Evolutionary conservation across 441 rosid genomes (phyloP), one percentile per base, ranked within the genome.

Genomic region (Mallotus japonicus): DNA sequence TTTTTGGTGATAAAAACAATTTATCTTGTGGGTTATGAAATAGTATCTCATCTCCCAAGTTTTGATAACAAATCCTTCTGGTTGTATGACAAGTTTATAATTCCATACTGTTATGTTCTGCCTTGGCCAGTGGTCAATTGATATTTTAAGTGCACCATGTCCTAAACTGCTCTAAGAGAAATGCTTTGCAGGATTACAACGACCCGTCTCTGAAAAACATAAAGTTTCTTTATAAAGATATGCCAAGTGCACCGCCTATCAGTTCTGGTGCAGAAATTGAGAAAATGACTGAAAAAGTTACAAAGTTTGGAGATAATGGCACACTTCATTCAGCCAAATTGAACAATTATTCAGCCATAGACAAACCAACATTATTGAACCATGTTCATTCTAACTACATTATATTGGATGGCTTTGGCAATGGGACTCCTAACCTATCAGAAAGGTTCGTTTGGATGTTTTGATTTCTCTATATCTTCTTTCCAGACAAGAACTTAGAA

Each of bases 221-320:
- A 59, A 64, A 65, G 51, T 67, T 70, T 76, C 74, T 78, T 47
- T 72, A 71, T 65, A 69, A 50, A 22, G 83, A 80, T 76, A 72
- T 76, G 54, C 83, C 86, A 65, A 84, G 86, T 74, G 90, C 91
- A 44, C 88, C 87, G 74, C 89, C 88, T 71, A 59, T 81, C 51
- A 62, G 76, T 77, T 74, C 86, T 73, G 62, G 37, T 69, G 76
- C 65, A 24, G 79, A 76, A 66, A 69, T 75, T 49, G 78, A 78
- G 34, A 61, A 55, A 32, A 40, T n/a, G 65, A 44, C 14, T 70
- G 72, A 24, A 24, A 67, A 75, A 67, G 55, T 76, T 62, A 71
- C 80, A 62, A 69, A 62, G 63, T 69, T 14, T 59, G 67, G 75
- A 34, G 71, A 77, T 65, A 80, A 65, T 40, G 58, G 65, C 49